Percentiles rank a stretch among this genome's conserved stretches.
Conservation (phyloP, 2,329 filamentous ascomycete genomes). For the Aureobasidium uvarum region DNA sequence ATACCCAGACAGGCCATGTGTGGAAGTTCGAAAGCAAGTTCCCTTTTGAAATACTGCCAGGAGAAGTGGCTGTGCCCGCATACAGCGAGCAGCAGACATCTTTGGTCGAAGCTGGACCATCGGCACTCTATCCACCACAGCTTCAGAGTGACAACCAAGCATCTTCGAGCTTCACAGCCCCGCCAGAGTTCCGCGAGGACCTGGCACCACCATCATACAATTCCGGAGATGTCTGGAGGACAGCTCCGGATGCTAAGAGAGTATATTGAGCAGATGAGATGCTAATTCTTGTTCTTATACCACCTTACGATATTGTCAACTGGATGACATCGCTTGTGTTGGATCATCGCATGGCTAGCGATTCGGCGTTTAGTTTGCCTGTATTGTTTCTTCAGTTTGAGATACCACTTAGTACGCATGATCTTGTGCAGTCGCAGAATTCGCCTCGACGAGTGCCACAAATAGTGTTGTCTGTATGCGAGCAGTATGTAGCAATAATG, state of each 20-base stretch:
- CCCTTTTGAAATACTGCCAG: not conserved
- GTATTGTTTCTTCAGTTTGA: not conserved
- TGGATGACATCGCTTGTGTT: not conserved
- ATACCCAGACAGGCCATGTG: not conserved
- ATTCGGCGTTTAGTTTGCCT: not conserved
- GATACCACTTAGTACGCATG: not conserved
- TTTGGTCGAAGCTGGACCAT: not conserved
- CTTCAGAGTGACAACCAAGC: not conserved
- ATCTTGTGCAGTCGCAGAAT: not conserved
- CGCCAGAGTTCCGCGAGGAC: not conserved
- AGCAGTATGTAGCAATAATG: not conserved
- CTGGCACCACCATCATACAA: conserved; percentile 14
- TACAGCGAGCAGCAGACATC: not conserved
- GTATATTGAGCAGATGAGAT: not conserved
- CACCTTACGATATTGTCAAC: not conserved
- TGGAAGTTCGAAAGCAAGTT: conserved; percentile 7
- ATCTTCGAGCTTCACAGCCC: conserved; percentile 4
- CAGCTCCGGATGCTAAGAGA: not conserved
- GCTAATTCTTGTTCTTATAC: not conserved
- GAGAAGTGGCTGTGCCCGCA: not conserved
- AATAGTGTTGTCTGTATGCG: not conserved
- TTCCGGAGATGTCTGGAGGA: not conserved
- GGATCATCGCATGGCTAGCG: not conserved
- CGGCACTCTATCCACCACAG: conserved; percentile 4
- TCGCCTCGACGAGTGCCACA: not conserved